Evolutionary conservation across 352 stramenopile genomes (phyloP).

Genomic region (Pythium coloratum): DNA sequence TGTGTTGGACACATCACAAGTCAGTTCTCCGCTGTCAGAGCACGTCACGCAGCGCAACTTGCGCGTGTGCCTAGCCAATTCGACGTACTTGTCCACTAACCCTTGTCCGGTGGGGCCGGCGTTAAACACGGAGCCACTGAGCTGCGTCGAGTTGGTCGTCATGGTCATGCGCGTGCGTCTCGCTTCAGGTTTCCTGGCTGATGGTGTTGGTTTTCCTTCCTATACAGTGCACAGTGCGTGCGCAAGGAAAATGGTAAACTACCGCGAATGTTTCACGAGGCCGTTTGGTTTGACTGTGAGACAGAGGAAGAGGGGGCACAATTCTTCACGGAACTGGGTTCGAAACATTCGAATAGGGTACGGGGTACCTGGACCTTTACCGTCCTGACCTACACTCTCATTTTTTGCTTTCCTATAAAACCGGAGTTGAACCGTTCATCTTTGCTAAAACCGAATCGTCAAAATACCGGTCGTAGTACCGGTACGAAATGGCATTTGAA

Average conservation of each 20-base stretch:
- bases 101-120: conserved; percentile 64
- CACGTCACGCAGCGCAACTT: background rate
- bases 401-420: background rate
- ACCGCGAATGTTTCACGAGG: background rate
- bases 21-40: conserved; percentile 3
- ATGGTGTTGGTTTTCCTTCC: conserved; percentile 11
- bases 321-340: background rate
- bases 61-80: background rate
- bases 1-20: conserved; percentile 18
- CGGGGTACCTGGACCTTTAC: background rate
- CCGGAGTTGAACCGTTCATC: background rate
- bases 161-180: conserved; percentile 2
- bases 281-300: background rate
- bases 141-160: conserved; percentile 31
- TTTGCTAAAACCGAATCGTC: background rate
- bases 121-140: conserved; percentile 54
- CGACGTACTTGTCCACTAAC: conserved; percentile 45
- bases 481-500: background rate
- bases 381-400: background rate
- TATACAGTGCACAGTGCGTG: no score
- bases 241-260: background rate
- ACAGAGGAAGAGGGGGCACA: background rate
- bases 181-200: background rate
- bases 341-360: background rate
- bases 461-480: background rate